Conservation (phyloP, 2,329 filamentous ascomycete species). For the Aspergillus pseudotamarii region DNA sequence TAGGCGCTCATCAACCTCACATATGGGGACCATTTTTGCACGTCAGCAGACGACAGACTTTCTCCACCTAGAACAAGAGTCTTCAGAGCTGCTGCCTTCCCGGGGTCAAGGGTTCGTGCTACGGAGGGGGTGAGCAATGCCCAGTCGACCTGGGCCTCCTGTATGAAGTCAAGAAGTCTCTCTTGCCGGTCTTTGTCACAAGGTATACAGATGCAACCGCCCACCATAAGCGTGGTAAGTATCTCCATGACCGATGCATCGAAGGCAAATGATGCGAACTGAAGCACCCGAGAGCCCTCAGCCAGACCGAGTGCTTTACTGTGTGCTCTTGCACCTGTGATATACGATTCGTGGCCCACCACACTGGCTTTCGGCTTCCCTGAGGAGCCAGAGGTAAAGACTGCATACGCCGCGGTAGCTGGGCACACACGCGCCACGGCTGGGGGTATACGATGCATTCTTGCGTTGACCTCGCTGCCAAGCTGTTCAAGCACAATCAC, state of each 20-base stretch:
- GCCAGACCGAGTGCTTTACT: background rate
- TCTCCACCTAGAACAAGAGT: too few species aligned
- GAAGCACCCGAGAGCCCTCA: background rate
- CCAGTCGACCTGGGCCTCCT: too few species aligned
- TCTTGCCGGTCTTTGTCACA: background rate
- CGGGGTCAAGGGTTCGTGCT: too few species aligned
- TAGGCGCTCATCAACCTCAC: too few species aligned
- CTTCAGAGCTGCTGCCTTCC: too few species aligned
- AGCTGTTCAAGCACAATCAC: too few species aligned
- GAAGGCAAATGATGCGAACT: background rate
- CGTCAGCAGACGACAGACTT: too few species aligned
- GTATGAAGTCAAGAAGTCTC: too few species aligned
- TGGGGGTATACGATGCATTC: too few species aligned
- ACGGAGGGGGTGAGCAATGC: too few species aligned
- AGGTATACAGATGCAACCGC: background rate
- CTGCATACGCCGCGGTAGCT: background rate
- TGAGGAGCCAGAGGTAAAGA: background rate
- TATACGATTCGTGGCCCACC: background rate
- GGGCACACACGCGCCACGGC: background rate
- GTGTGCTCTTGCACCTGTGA: background rate
- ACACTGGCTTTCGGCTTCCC: background rate
- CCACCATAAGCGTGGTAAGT: background rate
- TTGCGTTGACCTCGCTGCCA: too few species aligned
- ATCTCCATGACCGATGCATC: background rate
- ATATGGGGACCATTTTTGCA: too few species aligned